Evolutionary conservation across 169 alveolate genomes (phyloP), one percentile per base, ranked within the genome.

Genomic region (Cryptosporidium sp.): DNA sequence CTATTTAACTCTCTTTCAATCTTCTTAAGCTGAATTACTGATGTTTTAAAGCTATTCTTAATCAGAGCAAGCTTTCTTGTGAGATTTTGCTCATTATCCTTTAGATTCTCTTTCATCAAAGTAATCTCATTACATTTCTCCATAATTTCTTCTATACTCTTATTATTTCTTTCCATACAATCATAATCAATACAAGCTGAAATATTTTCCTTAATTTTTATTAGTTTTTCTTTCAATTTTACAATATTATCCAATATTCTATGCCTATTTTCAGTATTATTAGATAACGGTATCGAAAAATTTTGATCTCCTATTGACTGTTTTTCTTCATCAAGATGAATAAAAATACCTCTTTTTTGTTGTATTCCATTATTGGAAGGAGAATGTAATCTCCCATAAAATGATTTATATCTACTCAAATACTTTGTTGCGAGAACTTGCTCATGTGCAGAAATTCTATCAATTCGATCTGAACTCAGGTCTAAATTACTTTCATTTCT

Each of bases 1-100:
- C 89, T 80, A 62, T 62, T 48, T 4, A 80, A 42, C 29, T 80
- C 89, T 62, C 89, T 80, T n/a, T 80, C 89, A 58, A 80, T 37
- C 62, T 45, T 80, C 29, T 80, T 80, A 33, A 31, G 37, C 31
- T 62, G 60, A 60, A 80, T 65, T 44, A 80, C 52, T 29, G 89
- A 61, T 12, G 60, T 44, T 48, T 80, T 80, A 37, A 80, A 80
- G 51, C 75, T 37, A 33, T 60, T 80, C 48, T 80, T 80, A 62
- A 80, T 37, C 12, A 80, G 37, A 14, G 89, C 89, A 37, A 80
- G 65, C 33, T 80, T 80, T 65, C 70, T 65, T 2, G 89, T 80
- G 4, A 80, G 69, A 21, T 3, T 42, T 26, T 65, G 75, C 23
- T 80, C 89, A 35, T 62, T 60, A 9, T 80, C 56, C 67, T 62